Percentiles rank a stretch among this genome's conserved stretches.
These are phyloP conservation scores for Hsuehochloa calcarea DNA, from an alignment of 176 grass and related monocot genomes.

Conservation along the genomic window DNA sequence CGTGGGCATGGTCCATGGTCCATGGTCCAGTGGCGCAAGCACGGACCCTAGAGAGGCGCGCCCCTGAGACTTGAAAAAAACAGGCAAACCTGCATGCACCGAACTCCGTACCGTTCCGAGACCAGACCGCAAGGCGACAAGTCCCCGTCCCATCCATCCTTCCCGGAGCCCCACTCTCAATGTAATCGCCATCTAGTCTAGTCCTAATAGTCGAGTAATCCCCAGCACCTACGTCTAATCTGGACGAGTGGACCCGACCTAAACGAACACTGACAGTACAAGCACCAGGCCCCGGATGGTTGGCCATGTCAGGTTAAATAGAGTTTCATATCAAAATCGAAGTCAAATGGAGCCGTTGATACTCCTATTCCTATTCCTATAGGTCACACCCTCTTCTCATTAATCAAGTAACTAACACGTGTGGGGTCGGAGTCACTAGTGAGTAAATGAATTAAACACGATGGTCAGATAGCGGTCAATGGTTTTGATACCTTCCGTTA, in stretches of 20 bases:
- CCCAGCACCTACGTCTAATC: background rate
- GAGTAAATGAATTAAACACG: no score
- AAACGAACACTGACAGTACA: background rate
- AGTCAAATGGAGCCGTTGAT: no score
- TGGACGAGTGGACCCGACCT: background rate
- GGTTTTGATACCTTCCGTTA: no score
- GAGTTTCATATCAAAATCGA: no score
- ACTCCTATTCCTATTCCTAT: no score
- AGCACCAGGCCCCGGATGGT: background rate
- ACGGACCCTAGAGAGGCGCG: background rate
- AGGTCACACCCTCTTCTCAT: no score
- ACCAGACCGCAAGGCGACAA: slow-evolving; percentile 45
- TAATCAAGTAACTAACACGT: no score
- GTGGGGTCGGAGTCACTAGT: no score
- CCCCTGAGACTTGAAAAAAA: background rate
- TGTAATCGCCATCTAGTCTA: background rate
- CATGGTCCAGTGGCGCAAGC: background rate
- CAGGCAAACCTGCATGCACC: slow-evolving; percentile 10
- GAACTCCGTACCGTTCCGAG: slow-evolving; percentile 27
- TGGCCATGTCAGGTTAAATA: background rate
- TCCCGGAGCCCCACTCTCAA: background rate
- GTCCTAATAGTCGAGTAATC: background rate
- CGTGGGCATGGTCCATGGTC: background rate
- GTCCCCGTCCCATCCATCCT: background rate
- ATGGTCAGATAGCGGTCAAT: no score